Percentiles rank a stretch among this genome's conserved stretches.
phyloP scores from a whole-genome alignment of 2,329 filamentous ascomycete genomes.

The Davidsoniella neocaledoniae region DNA sequence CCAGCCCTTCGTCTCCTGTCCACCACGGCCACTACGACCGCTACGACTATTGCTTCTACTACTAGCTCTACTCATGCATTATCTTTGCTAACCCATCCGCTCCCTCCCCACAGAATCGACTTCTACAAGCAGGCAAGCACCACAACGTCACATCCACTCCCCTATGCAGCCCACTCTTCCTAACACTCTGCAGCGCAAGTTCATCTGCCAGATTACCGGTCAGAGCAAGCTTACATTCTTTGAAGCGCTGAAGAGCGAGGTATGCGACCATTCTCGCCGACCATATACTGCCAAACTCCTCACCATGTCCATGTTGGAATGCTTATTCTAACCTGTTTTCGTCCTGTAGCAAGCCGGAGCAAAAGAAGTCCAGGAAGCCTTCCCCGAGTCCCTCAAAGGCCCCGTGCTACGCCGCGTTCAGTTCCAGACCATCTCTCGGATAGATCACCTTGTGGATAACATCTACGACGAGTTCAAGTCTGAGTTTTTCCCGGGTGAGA shows the following conservation, averaged over 20 bases:
- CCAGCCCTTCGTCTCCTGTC: not conserved
- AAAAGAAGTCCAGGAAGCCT: slow-evolving; percentile 75
- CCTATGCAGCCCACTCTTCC: not conserved
- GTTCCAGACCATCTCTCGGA: slow-evolving; percentile 73
- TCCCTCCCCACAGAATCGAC: slow-evolving; percentile 48
- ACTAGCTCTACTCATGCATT: slow-evolving; percentile 8
- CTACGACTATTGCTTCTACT: not conserved
- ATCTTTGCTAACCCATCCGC: too few species aligned
- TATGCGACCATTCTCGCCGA: slow-evolving; percentile 27
- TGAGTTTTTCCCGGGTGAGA: slow-evolving; percentile 82
- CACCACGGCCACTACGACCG: not conserved
- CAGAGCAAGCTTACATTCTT: slow-evolving; percentile 86
- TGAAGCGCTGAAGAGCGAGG: slow-evolving; percentile 80
- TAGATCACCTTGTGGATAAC: slow-evolving; percentile 61
- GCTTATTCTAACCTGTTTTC: not conserved
- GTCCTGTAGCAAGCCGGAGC: slow-evolving; percentile 53
- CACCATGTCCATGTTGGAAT: not conserved
- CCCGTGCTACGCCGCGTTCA: slow-evolving; percentile 84
- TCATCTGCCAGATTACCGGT: slow-evolving; percentile 91
- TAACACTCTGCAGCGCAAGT: slow-evolving; percentile 44
- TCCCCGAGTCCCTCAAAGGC: slow-evolving; percentile 79
- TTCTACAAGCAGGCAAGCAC: slow-evolving; percentile 72
- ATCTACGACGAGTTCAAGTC: slow-evolving; percentile 67
- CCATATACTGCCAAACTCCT: slow-evolving; percentile 12
- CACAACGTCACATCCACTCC: not conserved